Percentiles rank a stretch among this genome's conserved stretches.
Evolutionary conservation across 768 basidiomycete species (phyloP).

Genomic region (Rhizopogon vesiculosus): DNA sequence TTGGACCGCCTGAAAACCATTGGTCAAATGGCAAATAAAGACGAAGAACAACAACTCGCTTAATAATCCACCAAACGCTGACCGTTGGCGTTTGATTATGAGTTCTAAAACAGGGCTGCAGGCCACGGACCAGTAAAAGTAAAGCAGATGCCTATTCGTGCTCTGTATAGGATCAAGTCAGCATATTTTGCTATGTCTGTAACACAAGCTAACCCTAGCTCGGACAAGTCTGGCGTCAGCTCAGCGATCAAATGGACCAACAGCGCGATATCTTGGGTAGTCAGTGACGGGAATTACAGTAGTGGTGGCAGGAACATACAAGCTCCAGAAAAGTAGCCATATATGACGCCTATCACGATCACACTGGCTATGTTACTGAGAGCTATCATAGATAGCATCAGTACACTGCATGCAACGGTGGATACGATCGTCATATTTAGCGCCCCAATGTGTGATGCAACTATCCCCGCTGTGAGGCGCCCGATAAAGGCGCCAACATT

Average conservation of each 20-base stretch:
- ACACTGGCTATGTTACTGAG: conserved; percentile 34
- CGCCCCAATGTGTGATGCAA: conserved; percentile 36
- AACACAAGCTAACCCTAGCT: conserved; percentile 38
- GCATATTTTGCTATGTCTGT: background rate
- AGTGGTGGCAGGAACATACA: conserved; percentile 20
- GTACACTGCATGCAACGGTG: conserved; percentile 25
- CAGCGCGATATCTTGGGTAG: conserved; percentile 29
- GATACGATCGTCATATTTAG: conserved; percentile 38
- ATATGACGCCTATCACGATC: conserved; percentile 38
- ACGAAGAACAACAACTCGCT: conserved; percentile 5
- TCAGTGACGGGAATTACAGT: background rate
- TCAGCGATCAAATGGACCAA: conserved; percentile 42
- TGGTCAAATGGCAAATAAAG: background rate
- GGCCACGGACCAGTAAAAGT: conserved; percentile 32
- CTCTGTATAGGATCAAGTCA: conserved; percentile 7
- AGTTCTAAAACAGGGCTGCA: background rate
- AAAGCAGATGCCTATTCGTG: conserved; percentile 45
- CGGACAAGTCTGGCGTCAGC: conserved; percentile 39
- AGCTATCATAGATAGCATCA: conserved; percentile 42
- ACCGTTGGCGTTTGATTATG: background rate
- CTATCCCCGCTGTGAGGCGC: conserved; percentile 38
- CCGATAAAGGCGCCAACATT: conserved; percentile 47
- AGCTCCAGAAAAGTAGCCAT: conserved; percentile 45
- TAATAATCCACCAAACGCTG: conserved; percentile 20
- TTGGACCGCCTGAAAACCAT: conserved; percentile 41